A percentile compares a stretch with the other conserved stretches of the same genome.
Evolutionary conservation across 805 yeast species (phyloP).

Genomic region (Starmerella potacharoeniae): DNA sequence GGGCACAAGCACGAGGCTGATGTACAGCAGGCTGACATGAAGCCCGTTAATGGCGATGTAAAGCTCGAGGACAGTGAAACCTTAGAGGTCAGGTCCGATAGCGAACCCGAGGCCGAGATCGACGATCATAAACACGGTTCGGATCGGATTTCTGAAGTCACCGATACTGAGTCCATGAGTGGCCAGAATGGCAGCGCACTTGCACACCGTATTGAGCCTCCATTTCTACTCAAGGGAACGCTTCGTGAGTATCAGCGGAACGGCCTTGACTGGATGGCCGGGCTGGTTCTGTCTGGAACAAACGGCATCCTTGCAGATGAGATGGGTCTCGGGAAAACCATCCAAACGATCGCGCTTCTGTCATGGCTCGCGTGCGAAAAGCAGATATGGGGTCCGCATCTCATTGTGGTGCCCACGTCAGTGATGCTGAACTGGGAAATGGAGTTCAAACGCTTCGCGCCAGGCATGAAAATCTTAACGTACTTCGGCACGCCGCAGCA

Average conservation of each 20-base stretch:
- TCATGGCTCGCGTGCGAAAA: constrained; percentile 88
- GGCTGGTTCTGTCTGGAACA: constrained; percentile 79
- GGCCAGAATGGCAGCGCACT: neutral
- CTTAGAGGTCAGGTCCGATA: too few species aligned
- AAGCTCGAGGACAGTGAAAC: neutral
- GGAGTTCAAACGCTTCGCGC: constrained; percentile 97
- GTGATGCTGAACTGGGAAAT: constrained; percentile 98
- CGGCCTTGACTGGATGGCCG: constrained; percentile 95
- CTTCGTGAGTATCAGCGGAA: constrained; percentile 87
- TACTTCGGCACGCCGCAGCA: constrained; percentile 97
- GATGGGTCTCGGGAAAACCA: constrained; percentile 95
- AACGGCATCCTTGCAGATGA: constrained; percentile 98
- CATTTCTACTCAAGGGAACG: constrained; percentile 62
- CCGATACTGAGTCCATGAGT: neutral
- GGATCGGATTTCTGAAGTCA: too few species aligned
- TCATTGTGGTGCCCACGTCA: constrained; percentile 93
- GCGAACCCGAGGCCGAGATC: too few species aligned
- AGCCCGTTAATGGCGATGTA: constrained; percentile 1
- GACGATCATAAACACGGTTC: neutral
- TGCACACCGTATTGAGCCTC: constrained; percentile 42
- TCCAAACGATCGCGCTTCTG: constrained; percentile 81
- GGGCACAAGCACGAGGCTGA: neutral
- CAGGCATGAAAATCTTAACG: constrained; percentile 90
- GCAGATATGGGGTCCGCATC: constrained; percentile 95
- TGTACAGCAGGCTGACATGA: neutral